Evolutionary conservation across 805 yeast genomes (phyloP), one percentile per base, ranked within the genome.

Genomic region (Kodamaea kaohsiungensis): DNA sequence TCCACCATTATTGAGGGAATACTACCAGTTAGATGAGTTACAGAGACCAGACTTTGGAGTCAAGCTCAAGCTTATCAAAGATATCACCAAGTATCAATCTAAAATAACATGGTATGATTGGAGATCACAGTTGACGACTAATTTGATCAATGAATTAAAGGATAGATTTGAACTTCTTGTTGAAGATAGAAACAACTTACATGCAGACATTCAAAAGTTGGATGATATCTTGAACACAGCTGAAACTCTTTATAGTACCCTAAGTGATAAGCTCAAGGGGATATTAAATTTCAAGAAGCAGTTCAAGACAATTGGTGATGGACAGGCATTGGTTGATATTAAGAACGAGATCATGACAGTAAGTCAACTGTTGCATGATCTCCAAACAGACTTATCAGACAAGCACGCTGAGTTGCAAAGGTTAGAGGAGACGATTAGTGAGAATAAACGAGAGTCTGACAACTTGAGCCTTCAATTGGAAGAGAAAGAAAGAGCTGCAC

Each of bases 31-130:
- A 0, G 59, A 70, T 6, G 65, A 69, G 1, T 69, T 68, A 38
- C 79, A 73, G 6, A 74, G 73, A 57, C 66, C 69, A 43, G 60
- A 64, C 1, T 73, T 83, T 75, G 76, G 74, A 38, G 67, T 77
- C n/a, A 80, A 81, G 55, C 73, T 85, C 48, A 78, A 76, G 54
- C 55, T 78, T 10, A 68, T 85, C 43, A 82, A 83, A 61, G 79
- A 75, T 30, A 79, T 68, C 55, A 75, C 88, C 0, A 72, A 83
- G 30, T 71, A 77, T 30, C 82, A 81, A 60, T 82, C 89, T 0
- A 75, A 72, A 54, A 77, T 75, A 39, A 79, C 79, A 0, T 86
- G 89, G 89, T 82, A 81, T 59, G 79, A 77, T 49, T 86, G 90
- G 91, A 69, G 89, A 56, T 64, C 72, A 10, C 81, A 82, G 56